Evolutionary conservation across 768 basidiomycete genomes (phyloP).

Genomic region (Mycena epipterygia): DNA sequence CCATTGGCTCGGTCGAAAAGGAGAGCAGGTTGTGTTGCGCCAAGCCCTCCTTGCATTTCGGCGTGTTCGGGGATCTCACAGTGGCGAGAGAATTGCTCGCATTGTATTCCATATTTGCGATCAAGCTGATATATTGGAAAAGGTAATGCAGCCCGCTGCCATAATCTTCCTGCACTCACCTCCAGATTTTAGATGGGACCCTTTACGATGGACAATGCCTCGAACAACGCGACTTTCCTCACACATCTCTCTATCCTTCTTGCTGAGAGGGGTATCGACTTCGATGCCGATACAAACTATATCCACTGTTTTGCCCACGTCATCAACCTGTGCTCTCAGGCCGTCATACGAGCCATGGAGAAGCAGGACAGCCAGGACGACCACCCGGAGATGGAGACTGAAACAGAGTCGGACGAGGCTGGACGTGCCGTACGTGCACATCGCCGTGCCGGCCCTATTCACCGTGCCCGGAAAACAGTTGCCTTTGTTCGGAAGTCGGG

Average conservation of each 20-base stretch:
- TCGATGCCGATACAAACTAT: not conserved
- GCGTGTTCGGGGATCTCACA: slow-evolving; percentile 25
- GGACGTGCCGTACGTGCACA: not conserved
- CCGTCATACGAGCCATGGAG: not conserved
- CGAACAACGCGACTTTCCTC: not conserved
- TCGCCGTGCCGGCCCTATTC: not conserved
- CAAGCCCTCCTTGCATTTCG: slow-evolving; percentile 21
- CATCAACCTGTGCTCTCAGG: not conserved
- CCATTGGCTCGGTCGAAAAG: slow-evolving; percentile 25
- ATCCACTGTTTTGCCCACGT: not conserved
- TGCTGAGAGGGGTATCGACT: slow-evolving; percentile 3
- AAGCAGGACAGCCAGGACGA: not conserved
- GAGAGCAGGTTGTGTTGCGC: slow-evolving; percentile 23
- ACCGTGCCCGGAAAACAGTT: not conserved
- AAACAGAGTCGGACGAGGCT: not conserved
- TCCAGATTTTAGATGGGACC: not conserved
- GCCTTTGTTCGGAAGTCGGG: not conserved
- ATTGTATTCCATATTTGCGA: slow-evolving; percentile 20
- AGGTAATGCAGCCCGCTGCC: slow-evolving; percentile 13
- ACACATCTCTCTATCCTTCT: not conserved
- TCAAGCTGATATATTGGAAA: slow-evolving; percentile 16
- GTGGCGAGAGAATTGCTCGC: slow-evolving; percentile 17
- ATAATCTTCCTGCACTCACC: slow-evolving; percentile 7
- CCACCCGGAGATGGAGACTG: not conserved
- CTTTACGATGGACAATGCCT: slow-evolving; percentile 7